These are phyloP conservation scores for Glomus cerebriforme DNA, from an alignment of 192 early-diverging fungal genomes.

Conservation along the genomic window DNA sequence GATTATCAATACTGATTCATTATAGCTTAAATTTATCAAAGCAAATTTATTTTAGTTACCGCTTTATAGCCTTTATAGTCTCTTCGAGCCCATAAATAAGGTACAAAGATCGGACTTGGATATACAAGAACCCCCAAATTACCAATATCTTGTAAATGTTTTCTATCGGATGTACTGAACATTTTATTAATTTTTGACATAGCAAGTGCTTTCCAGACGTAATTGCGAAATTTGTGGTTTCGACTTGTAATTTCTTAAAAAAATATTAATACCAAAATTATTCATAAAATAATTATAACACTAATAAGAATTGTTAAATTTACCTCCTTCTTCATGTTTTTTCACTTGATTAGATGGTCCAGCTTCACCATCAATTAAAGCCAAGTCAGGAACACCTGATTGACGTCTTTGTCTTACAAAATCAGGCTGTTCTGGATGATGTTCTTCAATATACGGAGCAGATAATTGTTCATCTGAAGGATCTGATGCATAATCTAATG, in stretches of 20 bases:
- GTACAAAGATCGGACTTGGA: slow-evolving; percentile 31
- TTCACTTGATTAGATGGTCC: not conserved
- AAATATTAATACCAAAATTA: not conserved
- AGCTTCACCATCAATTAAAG: not conserved
- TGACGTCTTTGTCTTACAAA: not conserved
- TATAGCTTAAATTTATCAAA: not conserved
- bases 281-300: not conserved
- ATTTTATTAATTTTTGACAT: not conserved
- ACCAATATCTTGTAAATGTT: slow-evolving; percentile 5
- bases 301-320: not conserved
- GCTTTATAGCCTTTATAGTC: slow-evolving; percentile 41
- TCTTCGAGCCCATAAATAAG: slow-evolving; percentile 36
- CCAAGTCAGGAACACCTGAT: not conserved
- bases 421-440: slow-evolving; percentile 12
- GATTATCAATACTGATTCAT: not conserved
- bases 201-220: not conserved
- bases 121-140: not conserved
- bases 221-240: not conserved
- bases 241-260: not conserved
- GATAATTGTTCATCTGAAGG: slow-evolving; percentile 18
- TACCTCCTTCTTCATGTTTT: not conserved
- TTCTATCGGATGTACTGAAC: not conserved
- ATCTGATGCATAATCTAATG: not conserved
- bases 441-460: slow-evolving; percentile 27
- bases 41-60: slow-evolving; percentile 39